Evolutionary conservation across 208 protist species (phyloP).

Genomic region (Acanthamoeba lenticulata): DNA sequence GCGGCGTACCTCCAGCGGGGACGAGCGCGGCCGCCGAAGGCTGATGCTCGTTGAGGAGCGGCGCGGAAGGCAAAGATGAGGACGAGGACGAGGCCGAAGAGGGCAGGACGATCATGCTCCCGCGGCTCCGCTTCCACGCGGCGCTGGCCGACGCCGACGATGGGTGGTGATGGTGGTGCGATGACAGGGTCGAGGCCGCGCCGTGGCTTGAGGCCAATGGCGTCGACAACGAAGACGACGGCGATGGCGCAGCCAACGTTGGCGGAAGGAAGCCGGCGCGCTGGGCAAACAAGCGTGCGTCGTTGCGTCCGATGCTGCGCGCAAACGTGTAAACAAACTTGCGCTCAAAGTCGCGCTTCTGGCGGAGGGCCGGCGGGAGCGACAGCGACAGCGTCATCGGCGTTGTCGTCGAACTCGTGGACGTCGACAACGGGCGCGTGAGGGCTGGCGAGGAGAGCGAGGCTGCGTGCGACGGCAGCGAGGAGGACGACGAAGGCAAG

Average conservation of each 20-base stretch:
- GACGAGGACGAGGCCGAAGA: background rate
- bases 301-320: background rate
- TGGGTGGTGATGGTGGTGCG: background rate
- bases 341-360: conserved; percentile 20
- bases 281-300: background rate
- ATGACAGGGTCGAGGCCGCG: background rate
- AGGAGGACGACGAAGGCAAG: background rate
- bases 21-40: background rate
- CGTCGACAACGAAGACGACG: background rate
- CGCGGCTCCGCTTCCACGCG: background rate
- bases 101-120: background rate
- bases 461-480: background rate
- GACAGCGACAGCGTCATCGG: background rate
- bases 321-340: conserved; percentile 19
- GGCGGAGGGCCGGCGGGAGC: background rate
- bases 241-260: background rate
- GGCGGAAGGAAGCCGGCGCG: background rate
- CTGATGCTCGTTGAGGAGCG: background rate
- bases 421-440: no score
- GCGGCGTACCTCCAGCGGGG: background rate
- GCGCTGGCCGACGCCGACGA: background rate
- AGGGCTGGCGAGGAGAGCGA: no score
- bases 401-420: background rate
- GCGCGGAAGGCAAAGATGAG: no score
- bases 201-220: no score